Percentiles rank a stretch among this genome's conserved stretches.
phyloP scores from a whole-genome alignment of 2,329 filamentous ascomycete genomes.

The Fusarium illudens region DNA sequence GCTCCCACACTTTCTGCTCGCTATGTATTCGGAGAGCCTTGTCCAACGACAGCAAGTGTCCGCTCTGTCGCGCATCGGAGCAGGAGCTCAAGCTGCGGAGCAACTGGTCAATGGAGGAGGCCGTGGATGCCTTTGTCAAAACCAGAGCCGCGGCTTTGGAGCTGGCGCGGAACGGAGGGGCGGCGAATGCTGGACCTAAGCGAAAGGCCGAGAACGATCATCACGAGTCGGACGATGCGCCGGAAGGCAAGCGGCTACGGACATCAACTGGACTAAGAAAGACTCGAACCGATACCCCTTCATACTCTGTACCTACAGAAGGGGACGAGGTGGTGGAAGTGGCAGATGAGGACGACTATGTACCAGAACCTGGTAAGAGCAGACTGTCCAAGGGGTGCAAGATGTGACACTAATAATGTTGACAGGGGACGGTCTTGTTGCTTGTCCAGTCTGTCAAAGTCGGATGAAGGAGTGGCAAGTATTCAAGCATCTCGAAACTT shows the following conservation, averaged over 20 bases:
- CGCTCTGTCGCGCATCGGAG: constrained; percentile 79
- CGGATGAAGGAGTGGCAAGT: constrained; percentile 84
- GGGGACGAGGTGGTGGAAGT: constrained; percentile 38
- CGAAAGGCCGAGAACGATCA: constrained; percentile 56
- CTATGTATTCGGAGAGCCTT: constrained; percentile 91
- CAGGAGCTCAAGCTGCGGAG: constrained; percentile 86
- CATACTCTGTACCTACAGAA: constrained; percentile 20
- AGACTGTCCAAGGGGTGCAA: neutral
- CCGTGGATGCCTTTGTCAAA: constrained; percentile 79
- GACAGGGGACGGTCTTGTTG: constrained; percentile 76
- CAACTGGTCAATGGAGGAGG: constrained; percentile 86
- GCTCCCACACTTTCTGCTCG: constrained; percentile 96
- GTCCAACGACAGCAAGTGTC: constrained; percentile 84
- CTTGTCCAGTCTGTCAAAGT: constrained; percentile 82
- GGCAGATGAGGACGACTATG: constrained; percentile 44
- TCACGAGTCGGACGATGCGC: constrained; percentile 39
- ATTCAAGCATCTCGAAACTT: constrained; percentile 82
- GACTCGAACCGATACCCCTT: constrained; percentile 49
- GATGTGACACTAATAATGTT: constrained; percentile 18
- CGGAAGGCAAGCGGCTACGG: constrained; percentile 59
- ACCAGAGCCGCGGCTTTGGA: constrained; percentile 70
- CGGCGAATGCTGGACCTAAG: constrained; percentile 53
- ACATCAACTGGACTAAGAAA: constrained; percentile 61
- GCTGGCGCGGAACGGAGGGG: constrained; percentile 61
- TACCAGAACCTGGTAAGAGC: constrained; percentile 41